These are phyloP conservation scores for Trichoderma reesei DNA, from an alignment of 495 filamentous ascomycete species.

Conservation along the genomic window DNA sequence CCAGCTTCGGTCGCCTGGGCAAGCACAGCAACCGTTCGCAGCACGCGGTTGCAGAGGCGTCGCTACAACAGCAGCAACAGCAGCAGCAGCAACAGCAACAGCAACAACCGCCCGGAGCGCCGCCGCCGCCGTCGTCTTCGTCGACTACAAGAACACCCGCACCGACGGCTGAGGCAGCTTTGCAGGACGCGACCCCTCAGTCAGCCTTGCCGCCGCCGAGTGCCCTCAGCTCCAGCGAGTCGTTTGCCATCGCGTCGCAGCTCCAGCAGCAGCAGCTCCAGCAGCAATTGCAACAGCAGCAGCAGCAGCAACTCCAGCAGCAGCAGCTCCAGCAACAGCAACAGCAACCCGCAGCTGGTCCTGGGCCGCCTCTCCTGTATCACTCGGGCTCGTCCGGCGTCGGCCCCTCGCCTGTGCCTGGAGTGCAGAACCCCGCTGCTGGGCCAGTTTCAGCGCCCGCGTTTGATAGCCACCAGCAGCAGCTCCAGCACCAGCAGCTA, in stretches of 20 bases:
- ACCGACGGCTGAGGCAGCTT: constrained; percentile 10
- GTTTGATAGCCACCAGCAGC: constrained; percentile 20
- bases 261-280: constrained; percentile 12
- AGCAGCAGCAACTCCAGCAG: constrained; percentile 10
- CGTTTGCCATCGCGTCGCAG: constrained; percentile 29
- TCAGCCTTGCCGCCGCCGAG: constrained; percentile 35
- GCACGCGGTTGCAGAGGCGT: constrained; percentile 19
- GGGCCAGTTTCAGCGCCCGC: constrained; percentile 14
- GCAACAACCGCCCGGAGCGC: constrained; percentile 17
- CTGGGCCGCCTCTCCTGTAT: constrained; percentile 26
- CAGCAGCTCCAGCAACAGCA: constrained; percentile 13
- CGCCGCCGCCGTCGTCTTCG: no score
- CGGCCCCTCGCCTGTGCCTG: constrained; percentile 17
- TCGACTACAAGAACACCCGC: neutral
- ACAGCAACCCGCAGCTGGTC: constrained; percentile 11
- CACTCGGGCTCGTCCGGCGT: constrained; percentile 3
- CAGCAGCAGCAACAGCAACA: constrained; percentile 10
- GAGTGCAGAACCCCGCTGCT: constrained; percentile 25
- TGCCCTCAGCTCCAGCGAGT: constrained; percentile 37
- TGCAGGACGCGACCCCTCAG: constrained; percentile 21
- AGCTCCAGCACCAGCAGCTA: neutral
- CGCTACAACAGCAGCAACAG: constrained; percentile 13
- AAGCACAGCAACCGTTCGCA: constrained; percentile 26
- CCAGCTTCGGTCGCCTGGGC: constrained; percentile 8
- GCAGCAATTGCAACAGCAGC: constrained; percentile 16